Evolutionary conservation across 1,284 basidiomycete species (phyloP), one percentile per base, ranked within the genome.

Genomic region (Neotropicomus parvogracilis): DNA sequence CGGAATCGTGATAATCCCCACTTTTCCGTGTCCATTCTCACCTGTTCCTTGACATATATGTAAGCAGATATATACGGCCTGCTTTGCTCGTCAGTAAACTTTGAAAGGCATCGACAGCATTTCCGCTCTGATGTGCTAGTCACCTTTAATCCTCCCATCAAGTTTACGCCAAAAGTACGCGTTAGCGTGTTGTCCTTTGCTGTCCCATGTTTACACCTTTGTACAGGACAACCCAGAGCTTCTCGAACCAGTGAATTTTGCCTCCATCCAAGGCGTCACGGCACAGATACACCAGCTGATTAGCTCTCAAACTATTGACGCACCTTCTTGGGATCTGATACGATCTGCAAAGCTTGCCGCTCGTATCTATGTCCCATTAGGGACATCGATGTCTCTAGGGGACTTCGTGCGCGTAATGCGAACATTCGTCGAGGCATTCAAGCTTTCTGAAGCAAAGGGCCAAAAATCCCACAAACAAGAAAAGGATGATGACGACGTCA

Each of bases 51-150:
- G 44, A 91, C 89, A 8, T 92, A 89, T 59, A 88, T 88, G 86
- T 85, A 55, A 51, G 73, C 32, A 13, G 19, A 44, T 44, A 13
- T 32, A 20, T 31, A 16, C 39, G 3, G 13, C 7, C 32, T n/a
- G 8, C 20, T 43, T 28, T 16, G 3, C 26, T 9, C 21, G 35
- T 51, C 45, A 26, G 46, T 35, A 38, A 31, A 32, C 28, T 44
- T 10, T 40, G 38, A 32, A 42, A 78, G 75, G 74, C 75, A 76
- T 58, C 67, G 74, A 32, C 82, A 92, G 60, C 84, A 91, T 65
- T 93, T 91, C 60, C 81, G 90, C 24, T 89, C 87, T 7, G 90
- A 92, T 57, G 88, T 93, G 7, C 69, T 93, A 26, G 86, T 93
- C 24, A 88, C 85, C 0, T 93, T 89, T 64, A 85, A 91, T 58